phyloP scores from a whole-genome alignment of 2,329 filamentous ascomycete genomes.

The Arthrobotrys conoides region DNA sequence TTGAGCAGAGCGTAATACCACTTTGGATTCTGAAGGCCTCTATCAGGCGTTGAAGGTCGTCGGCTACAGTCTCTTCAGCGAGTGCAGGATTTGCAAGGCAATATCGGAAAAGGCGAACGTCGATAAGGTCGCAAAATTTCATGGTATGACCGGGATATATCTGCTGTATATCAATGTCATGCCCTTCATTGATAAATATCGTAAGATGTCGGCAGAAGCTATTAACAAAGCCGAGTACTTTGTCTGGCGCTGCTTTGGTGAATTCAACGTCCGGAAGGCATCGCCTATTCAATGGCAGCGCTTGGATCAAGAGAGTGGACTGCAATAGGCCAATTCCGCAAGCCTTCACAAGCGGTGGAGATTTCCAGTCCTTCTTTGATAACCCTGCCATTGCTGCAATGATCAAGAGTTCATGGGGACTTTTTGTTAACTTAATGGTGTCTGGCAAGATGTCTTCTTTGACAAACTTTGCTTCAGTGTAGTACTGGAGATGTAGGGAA shows the following conservation, averaged over 20 bases:
- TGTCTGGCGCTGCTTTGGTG: neutral
- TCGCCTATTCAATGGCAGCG: conserved; percentile 25
- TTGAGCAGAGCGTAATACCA: conserved; percentile 11
- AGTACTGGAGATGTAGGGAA: conserved; percentile 9
- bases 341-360: conserved; percentile 4
- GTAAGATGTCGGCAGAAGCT: conserved; percentile 30
- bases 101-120: conserved; percentile 45
- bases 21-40: conserved; percentile 30
- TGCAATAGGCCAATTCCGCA: conserved; percentile 27
- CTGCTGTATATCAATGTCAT: neutral
- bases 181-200: conserved; percentile 7
- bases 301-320: conserved; percentile 16
- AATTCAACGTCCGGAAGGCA: conserved; percentile 30
- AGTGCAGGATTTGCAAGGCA: conserved; percentile 37
- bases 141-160: conserved; percentile 9
- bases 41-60: conserved; percentile 12
- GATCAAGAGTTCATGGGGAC: conserved; percentile 32
- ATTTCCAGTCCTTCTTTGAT: neutral
- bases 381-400: conserved; percentile 15
- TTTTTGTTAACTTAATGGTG: neutral
- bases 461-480: neutral
- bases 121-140: conserved; percentile 37
- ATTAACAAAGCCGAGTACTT: conserved; percentile 20
- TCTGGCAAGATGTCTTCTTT: neutral
- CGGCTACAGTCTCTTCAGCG: neutral